Conservation (phyloP, 2,329 filamentous ascomycete genomes). For the Hypomyces perniciosus region DNA sequence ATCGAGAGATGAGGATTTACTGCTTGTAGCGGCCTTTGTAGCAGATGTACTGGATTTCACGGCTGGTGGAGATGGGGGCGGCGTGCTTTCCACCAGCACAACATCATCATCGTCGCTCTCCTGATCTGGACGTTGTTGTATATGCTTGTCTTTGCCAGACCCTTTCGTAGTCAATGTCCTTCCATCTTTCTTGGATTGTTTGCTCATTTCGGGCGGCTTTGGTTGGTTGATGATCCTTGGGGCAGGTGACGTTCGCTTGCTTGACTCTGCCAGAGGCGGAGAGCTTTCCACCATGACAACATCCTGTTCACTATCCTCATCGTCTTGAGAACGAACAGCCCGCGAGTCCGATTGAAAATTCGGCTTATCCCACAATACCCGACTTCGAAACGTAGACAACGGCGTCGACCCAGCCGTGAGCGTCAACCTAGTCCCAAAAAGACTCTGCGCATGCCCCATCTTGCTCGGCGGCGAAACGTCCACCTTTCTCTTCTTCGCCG, state of each 20-base stretch:
- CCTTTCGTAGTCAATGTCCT: neutral
- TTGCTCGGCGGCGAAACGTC: constrained; percentile 29
- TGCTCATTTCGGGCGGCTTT: no score
- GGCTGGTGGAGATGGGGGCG: neutral
- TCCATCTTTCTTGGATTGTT: neutral
- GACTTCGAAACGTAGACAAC: constrained; percentile 4
- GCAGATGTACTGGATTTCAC: no score
- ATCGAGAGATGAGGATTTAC: no score
- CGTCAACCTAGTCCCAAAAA: constrained; percentile 30
- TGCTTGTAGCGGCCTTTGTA: no score
- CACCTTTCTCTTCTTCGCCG: constrained; percentile 23
- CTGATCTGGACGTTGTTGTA: neutral
- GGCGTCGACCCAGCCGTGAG: constrained; percentile 18
- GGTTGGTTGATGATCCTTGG: neutral
- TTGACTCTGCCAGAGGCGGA: neutral
- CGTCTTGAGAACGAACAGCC: neutral
- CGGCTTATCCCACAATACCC: constrained; percentile 18
- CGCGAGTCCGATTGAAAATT: neutral
- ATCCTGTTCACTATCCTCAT: neutral
- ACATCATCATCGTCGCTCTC: neutral
- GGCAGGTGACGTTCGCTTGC: neutral
- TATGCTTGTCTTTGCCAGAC: neutral
- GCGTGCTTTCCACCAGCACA: neutral
- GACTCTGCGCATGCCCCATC: constrained; percentile 26
- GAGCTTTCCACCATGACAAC: constrained; percentile 9